Conservation (phyloP, 1,139 yeast genomes). For the Debaryomyces subglobosus region DNA sequence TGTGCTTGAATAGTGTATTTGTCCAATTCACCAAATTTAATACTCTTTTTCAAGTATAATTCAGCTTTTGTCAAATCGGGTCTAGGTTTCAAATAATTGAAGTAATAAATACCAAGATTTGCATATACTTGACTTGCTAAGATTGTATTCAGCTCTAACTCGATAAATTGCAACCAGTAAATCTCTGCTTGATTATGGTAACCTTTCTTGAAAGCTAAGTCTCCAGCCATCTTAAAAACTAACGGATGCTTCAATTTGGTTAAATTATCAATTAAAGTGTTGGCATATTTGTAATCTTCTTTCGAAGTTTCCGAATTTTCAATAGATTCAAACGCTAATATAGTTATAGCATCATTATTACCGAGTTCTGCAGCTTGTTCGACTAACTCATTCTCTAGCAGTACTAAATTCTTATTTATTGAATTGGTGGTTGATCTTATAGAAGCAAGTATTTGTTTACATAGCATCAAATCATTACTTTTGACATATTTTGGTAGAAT, state of each 20-base stretch:
- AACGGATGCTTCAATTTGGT: conserved; percentile 67
- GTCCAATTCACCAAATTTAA: conserved; percentile 60
- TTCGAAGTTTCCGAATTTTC: conserved; percentile 31
- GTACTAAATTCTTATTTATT: conserved; percentile 55
- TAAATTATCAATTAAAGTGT: conserved; percentile 60
- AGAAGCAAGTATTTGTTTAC: conserved; percentile 67
- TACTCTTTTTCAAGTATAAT: conserved; percentile 60
- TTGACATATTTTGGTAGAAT: conserved; percentile 47
- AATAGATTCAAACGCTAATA: conserved; percentile 67
- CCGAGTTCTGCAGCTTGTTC: conserved; percentile 87
- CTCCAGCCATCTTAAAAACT: conserved; percentile 74
- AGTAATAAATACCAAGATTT: conserved; percentile 66
- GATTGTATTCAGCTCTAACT: conserved; percentile 55
- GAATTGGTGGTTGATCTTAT: conserved; percentile 64
- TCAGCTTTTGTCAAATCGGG: conserved; percentile 58
- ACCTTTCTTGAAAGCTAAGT: conserved; percentile 56
- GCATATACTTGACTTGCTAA: conserved; percentile 76
- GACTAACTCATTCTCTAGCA: conserved; percentile 67
- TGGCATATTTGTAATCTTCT: conserved; percentile 67
- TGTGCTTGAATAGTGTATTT: conserved; percentile 65
- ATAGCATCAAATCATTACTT: conserved; percentile 63
- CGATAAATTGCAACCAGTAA: conserved; percentile 63
- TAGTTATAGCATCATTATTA: conserved; percentile 75
- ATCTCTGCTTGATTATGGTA: conserved; percentile 54
- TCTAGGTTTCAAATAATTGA: conserved; percentile 40